Evolutionary conservation across 371 early-diverging fungal species (phyloP).

Genomic region (Mucor irregularis): DNA sequence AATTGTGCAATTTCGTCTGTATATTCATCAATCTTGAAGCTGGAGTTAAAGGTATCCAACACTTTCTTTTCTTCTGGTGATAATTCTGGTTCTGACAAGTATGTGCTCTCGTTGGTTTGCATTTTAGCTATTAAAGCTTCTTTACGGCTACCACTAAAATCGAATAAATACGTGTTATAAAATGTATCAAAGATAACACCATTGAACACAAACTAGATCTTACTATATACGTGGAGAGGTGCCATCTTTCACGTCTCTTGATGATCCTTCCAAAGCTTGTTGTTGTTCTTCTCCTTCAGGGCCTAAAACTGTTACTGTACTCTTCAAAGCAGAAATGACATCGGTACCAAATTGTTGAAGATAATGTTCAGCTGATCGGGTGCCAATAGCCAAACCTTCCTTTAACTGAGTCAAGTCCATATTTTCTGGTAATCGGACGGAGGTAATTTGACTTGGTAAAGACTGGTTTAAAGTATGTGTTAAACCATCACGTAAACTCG

Average conservation of each 20-base stretch:
- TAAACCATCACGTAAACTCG: constrained; percentile 24
- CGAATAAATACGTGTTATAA: too few species aligned
- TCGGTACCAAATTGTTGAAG: constrained; percentile 49
- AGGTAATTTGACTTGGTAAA: constrained; percentile 26
- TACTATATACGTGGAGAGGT: constrained; percentile 32
- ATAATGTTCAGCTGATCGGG: constrained; percentile 53
- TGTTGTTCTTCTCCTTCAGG: constrained; percentile 29
- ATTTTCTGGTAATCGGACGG: constrained; percentile 44
- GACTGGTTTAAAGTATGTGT: constrained; percentile 23
- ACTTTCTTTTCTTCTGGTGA: constrained; percentile 24
- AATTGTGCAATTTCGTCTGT: constrained; percentile 47
- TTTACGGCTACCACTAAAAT: constrained; percentile 41
- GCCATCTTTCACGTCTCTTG: constrained; percentile 4
- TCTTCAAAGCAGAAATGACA: constrained; percentile 36
- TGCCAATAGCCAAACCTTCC: constrained; percentile 44
- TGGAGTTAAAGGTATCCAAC: constrained; percentile 32
- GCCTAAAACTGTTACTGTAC: constrained; percentile 38
- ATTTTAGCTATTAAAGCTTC: constrained; percentile 45
- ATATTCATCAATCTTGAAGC: constrained; percentile 40
- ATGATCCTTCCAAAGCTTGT: constrained; percentile 4
- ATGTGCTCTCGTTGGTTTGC: constrained; percentile 35
- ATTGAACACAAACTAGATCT: too few species aligned
- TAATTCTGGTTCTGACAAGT: constrained; percentile 27
- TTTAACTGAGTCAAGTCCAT: constrained; percentile 39
- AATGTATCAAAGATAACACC: too few species aligned